Evolutionary conservation across 1,284 basidiomycete species (phyloP).

Genomic region (Butyriboletus appendiculatus): DNA sequence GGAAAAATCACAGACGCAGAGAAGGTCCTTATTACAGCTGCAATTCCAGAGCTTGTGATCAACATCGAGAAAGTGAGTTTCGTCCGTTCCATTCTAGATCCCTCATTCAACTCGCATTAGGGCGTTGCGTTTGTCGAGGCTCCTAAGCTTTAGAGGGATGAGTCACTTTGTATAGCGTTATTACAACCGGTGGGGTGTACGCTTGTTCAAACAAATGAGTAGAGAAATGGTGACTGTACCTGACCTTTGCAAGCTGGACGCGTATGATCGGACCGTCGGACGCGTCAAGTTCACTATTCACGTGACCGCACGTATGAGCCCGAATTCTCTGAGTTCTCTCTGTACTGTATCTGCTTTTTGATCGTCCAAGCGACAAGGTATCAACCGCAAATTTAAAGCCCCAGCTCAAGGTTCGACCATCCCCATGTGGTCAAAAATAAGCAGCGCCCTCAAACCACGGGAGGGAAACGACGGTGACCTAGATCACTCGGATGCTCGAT

Average conservation of each 20-base stretch:
- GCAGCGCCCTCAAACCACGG: constrained; percentile 50
- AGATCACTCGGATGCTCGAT: constrained; percentile 40
- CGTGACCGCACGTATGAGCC: constrained; percentile 19
- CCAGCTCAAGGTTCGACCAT: constrained; percentile 1
- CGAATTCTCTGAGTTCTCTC: no score
- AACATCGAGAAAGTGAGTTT: constrained; percentile 76
- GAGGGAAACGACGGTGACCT: constrained; percentile 43
- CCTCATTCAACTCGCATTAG: constrained; percentile 20
- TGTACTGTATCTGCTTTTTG: background rate
- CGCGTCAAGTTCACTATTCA: constrained; percentile 33
- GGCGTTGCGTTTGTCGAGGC: constrained; percentile 39
- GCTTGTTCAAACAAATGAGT: background rate
- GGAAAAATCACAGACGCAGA: constrained; percentile 77
- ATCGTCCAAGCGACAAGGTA: background rate
- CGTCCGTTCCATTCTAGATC: background rate
- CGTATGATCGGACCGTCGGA: background rate
- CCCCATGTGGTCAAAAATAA: constrained; percentile 65
- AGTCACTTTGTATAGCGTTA: background rate
- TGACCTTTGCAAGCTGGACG: background rate
- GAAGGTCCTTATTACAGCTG: constrained; percentile 73
- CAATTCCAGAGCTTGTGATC: constrained; percentile 75
- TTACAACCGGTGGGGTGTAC: constrained; percentile 8
- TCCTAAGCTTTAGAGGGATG: constrained; percentile 37
- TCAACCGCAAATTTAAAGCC: background rate
- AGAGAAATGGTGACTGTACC: constrained; percentile 2